Evolutionary conservation across 805 yeast species (phyloP).

Genomic region (Myxozyma mucilagina): DNA sequence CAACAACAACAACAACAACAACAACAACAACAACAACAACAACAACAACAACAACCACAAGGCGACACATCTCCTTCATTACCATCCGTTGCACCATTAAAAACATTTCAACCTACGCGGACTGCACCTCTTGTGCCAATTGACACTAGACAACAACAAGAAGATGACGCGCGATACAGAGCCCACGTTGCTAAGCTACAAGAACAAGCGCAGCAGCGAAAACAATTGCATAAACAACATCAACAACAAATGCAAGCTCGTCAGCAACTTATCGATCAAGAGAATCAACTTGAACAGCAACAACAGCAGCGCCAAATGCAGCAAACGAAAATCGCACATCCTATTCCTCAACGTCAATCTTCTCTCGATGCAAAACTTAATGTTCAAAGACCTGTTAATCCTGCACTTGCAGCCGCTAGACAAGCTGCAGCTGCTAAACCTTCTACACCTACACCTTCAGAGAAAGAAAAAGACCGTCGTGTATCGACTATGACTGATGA

Average conservation of each 20-base stretch:
- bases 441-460: slow-evolving; percentile 11
- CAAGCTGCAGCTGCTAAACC: slow-evolving; percentile 28
- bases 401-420: slow-evolving; percentile 31
- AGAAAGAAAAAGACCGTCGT: slow-evolving; percentile 17
- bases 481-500: slow-evolving; percentile 62
- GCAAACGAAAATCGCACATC: neutral
- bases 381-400: slow-evolving; percentile 1
- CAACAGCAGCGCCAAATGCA: slow-evolving; percentile 19
- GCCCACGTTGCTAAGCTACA: slow-evolving; percentile 32
- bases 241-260: slow-evolving; percentile 18
- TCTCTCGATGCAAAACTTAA: slow-evolving; percentile 17
- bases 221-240: slow-evolving; percentile 25
- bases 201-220: slow-evolving; percentile 29
- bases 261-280: slow-evolving; percentile 22
- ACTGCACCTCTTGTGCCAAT: slow-evolving; percentile 28
- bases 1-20: too few relatives aligned
- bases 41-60: neutral
- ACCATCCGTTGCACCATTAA: slow-evolving; percentile 17
- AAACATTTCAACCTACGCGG: slow-evolving; percentile 26
- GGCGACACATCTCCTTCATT: neutral
- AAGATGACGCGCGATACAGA: slow-evolving; percentile 30
- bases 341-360: neutral
- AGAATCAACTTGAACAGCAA: slow-evolving; percentile 31
- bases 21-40: too few relatives aligned
- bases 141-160: slow-evolving; percentile 9